Conservation (phyloP, 306 rosid genomes). For the Rubus idaeus region DNA sequence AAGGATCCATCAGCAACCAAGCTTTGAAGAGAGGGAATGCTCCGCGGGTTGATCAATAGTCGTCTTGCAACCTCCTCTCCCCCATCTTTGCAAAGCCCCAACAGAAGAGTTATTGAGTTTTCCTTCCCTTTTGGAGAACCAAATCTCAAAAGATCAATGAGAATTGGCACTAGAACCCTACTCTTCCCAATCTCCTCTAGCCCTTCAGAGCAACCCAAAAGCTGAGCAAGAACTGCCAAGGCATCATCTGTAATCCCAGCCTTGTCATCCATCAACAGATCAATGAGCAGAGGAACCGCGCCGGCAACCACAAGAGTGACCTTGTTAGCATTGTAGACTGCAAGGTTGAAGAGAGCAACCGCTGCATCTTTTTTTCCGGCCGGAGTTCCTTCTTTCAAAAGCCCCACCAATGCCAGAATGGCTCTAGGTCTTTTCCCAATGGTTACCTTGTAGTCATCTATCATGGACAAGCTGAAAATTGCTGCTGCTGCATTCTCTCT, state of each 20-base stretch:
- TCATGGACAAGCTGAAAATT: slow-evolving; percentile 69
- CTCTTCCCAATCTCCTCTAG: slow-evolving; percentile 65
- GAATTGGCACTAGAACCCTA: slow-evolving; percentile 63
- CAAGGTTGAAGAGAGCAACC: slow-evolving; percentile 70
- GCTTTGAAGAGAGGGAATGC: slow-evolving; percentile 82
- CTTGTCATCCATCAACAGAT: slow-evolving; percentile 74
- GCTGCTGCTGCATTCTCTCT: slow-evolving; percentile 93
- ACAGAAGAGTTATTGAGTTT: slow-evolving; percentile 62
- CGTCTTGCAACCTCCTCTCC: slow-evolving; percentile 71
- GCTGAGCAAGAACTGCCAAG: slow-evolving; percentile 60
- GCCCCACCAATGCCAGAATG: slow-evolving; percentile 71
- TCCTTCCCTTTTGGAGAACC: slow-evolving; percentile 92
- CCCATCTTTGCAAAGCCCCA: slow-evolving; percentile 87
- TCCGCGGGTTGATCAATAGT: slow-evolving; percentile 68
- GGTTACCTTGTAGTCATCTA: slow-evolving; percentile 68
- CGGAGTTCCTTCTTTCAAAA: slow-evolving; percentile 72
- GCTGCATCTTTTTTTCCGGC: slow-evolving; percentile 88
- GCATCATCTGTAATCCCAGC: slow-evolving; percentile 85
- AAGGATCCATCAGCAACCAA: slow-evolving; percentile 72
- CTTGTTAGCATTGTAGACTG: slow-evolving; percentile 71
- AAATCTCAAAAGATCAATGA: slow-evolving; percentile 82
- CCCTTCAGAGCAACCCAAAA: slow-evolving; percentile 71
- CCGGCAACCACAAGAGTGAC: slow-evolving; percentile 51
- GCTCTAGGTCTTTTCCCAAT: slow-evolving; percentile 65
- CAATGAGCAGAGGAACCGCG: slow-evolving; percentile 58